phyloP scores from a whole-genome alignment of 768 basidiomycete genomes.

The Boletus subcaerulescens region DNA sequence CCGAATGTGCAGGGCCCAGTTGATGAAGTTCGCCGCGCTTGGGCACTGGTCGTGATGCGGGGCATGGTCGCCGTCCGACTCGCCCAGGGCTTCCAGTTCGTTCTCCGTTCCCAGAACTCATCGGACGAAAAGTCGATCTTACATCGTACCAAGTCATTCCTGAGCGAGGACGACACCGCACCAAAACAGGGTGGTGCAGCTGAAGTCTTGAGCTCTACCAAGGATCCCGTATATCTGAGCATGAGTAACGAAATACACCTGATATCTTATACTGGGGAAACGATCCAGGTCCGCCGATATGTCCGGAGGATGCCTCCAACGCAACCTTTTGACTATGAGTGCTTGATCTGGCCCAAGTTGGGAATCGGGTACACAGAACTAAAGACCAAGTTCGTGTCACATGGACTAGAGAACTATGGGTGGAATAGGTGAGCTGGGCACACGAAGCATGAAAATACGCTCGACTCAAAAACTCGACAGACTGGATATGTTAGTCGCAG shows the following conservation, averaged over 20 bases:
- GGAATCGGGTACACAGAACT: constrained; percentile 85
- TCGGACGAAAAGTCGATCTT: constrained; percentile 36
- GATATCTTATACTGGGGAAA: constrained; percentile 87
- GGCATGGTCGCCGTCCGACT: constrained; percentile 92
- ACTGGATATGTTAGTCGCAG: constrained; percentile 81
- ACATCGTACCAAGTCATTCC: constrained; percentile 55
- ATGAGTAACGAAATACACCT: constrained; percentile 96
- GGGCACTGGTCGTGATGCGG: constrained; percentile 81
- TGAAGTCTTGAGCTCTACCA: constrained; percentile 56
- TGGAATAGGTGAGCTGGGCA: constrained; percentile 68
- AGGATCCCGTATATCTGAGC: constrained; percentile 82
- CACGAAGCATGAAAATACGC: background rate
- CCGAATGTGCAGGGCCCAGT: constrained; percentile 44
- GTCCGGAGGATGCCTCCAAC: constrained; percentile 68
- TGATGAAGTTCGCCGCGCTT: constrained; percentile 62
- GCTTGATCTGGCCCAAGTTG: constrained; percentile 91
- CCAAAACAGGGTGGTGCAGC: constrained; percentile 63
- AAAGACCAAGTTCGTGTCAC: constrained; percentile 68
- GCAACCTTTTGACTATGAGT: constrained; percentile 73
- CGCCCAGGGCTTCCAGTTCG: constrained; percentile 93
- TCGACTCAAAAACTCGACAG: constrained; percentile 35
- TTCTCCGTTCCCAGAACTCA: constrained; percentile 48
- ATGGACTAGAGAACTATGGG: constrained; percentile 78
- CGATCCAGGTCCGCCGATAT: constrained; percentile 84
- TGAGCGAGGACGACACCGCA: constrained; percentile 49